Base-by-base conservation (phyloP, 148 eudicot genomes). In the Amaranthus cruentus region DNA sequence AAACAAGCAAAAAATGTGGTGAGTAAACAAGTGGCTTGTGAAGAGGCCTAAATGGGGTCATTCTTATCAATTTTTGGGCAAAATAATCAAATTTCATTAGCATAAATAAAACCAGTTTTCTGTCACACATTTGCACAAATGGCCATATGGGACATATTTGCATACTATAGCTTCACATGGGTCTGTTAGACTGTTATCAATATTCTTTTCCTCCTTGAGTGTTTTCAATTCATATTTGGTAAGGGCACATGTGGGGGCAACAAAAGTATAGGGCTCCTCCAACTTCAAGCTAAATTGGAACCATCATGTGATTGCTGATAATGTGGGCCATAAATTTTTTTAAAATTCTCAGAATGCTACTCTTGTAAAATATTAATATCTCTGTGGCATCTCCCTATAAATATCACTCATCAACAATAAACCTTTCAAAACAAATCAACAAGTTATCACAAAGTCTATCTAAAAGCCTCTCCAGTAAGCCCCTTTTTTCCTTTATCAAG, bases 171-270 rank as follows among this genome's bases (percentile, higher is more conserved):
- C 73, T 66, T 76, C 76, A 80, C 83, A 80, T 80, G 79, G 79
- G 61, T 54, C 0, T 66, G 75, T 75, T 80, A 38, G 54, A 46
- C 55, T 48, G 54, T 75, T 57, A 51, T 55, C 8, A 18, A 66
- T 48, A 66, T 48, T 66, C 69, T 18, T 66, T 75, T 75, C 14
- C 8, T 28, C 38, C 7, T 55, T 55, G 42, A 77, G 56, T 13
- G 7, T 57, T 61, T 76, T 18, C 4, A 1, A 66, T 66, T 49
- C 10, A 12, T 28, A 28, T 62, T 63, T 75, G 66, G 72, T 63
- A 78, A 79, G 78, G 81, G 75, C 75, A 69, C 82, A 79, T 62
- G 82, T 79, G 71, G 82, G 82, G 4, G 8, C 53, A 53, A 69
- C 77, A 53, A 69, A 47, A 21, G 18, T 48, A 51, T 9, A 51